A percentile compares a stretch with the other conserved stretches of the same genome.
Evolutionary conservation across 306 rosid species (phyloP).

Genomic region (Vicia sativa): DNA sequence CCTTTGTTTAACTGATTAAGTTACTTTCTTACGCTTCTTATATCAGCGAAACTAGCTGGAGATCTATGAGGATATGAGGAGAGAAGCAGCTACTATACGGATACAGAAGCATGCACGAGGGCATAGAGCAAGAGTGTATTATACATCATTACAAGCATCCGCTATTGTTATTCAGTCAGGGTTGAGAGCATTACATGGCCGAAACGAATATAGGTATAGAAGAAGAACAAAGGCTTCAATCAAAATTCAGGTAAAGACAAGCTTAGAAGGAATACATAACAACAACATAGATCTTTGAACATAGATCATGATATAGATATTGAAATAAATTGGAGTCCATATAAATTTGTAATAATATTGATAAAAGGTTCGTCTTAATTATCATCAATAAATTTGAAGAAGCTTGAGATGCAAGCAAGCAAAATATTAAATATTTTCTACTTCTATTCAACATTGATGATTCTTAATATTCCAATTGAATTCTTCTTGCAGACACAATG

Average conservation of each 20-base stretch:
- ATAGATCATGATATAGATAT: constrained; percentile 14
- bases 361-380: constrained; percentile 20
- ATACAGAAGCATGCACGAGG: constrained; percentile 76
- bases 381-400: background rate
- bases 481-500: constrained; percentile 68
- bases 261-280: constrained; percentile 24
- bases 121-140: constrained; percentile 55
- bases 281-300: too few relatives aligned
- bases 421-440: background rate
- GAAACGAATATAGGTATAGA: constrained; percentile 60
- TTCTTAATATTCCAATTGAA: constrained; percentile 12
- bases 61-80: constrained; percentile 64
- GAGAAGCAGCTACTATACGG: constrained; percentile 76
- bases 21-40: constrained; percentile 17
- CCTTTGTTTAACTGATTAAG: constrained; percentile 23
- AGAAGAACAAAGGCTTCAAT: constrained; percentile 79
- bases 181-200: constrained; percentile 73
- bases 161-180: constrained; percentile 75
- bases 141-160: constrained; percentile 60
- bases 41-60: constrained; percentile 67
- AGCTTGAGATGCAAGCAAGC: constrained; percentile 18
- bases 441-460: constrained; percentile 1
- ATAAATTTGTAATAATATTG: too few relatives aligned
- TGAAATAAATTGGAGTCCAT: too few relatives aligned
- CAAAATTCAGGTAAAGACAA: constrained; percentile 62